Evolutionary conservation across 352 stramenopile species (phyloP).

Genomic region (Phytophthora tentaculata): DNA sequence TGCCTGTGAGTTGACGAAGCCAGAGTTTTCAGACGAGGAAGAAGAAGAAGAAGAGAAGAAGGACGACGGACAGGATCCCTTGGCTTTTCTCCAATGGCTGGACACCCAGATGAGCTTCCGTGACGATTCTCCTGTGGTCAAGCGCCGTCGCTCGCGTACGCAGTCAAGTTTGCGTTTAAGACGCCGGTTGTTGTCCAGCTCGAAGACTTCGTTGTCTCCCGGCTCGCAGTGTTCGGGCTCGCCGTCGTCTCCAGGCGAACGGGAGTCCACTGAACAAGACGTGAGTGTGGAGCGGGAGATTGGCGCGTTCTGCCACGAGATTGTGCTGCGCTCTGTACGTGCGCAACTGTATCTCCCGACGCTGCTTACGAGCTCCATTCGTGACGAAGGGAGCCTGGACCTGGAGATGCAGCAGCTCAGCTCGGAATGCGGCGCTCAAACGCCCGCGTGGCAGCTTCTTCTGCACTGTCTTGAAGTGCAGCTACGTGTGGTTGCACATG

Average conservation of each 20-base stretch:
- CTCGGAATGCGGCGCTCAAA: slow-evolving; percentile 46
- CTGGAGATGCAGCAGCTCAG: slow-evolving; percentile 58
- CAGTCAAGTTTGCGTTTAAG: slow-evolving; percentile 49
- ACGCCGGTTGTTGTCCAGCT: slow-evolving; percentile 34
- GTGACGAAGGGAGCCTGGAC: slow-evolving; percentile 57
- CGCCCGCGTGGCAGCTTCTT: slow-evolving; percentile 62
- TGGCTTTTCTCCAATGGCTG: slow-evolving; percentile 57
- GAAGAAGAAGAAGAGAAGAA: slow-evolving; percentile 51
- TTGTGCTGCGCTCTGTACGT: slow-evolving; percentile 56
- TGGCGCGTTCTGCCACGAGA: slow-evolving; percentile 59
- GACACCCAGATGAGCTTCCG: slow-evolving; percentile 61
- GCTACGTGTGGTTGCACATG: slow-evolving; percentile 51
- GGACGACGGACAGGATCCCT: slow-evolving; percentile 42
- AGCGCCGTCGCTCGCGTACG: slow-evolving; percentile 45
- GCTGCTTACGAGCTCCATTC: slow-evolving; percentile 46
- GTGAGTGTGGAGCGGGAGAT: slow-evolving; percentile 49
- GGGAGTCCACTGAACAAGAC: slow-evolving; percentile 31
- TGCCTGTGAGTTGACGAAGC: slow-evolving; percentile 18
- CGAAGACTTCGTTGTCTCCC: slow-evolving; percentile 42
- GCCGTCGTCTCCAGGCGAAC: slow-evolving; percentile 13
- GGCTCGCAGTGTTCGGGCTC: slow-evolving; percentile 28
- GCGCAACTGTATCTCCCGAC: slow-evolving; percentile 58
- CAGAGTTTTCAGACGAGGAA: slow-evolving; percentile 36
- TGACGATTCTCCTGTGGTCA: slow-evolving; percentile 46
- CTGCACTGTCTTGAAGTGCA: slow-evolving; percentile 68